Evolutionary conservation across 169 alveolate species (phyloP), one percentile per base, ranked within the genome.

Genomic region (Eimeria acervulina): DNA sequence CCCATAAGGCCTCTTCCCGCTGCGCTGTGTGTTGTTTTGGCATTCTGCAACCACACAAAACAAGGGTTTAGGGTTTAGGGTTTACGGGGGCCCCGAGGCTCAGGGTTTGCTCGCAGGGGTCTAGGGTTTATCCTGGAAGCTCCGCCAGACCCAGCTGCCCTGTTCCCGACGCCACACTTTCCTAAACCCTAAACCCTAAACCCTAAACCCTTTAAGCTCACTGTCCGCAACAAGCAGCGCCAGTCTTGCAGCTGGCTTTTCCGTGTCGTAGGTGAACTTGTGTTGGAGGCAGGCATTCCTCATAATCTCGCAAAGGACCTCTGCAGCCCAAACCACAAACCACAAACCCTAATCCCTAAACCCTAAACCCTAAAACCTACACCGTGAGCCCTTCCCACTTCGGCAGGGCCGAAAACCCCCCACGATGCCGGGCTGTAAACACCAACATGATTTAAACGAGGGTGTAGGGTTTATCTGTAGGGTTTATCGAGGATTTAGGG

Each of bases 1-100:
- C 55, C 99, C 99, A 97, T 98, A 99, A 12, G 99, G 99, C 93
- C 99, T 97, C 97, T 99, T 99, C n/a, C 99, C 98, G 89, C 98
- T 97, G 78, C 98, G 97, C 85, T 98, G 99, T 36, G 99, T 99
- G 97, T 99, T 99, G 87, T 97, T 97, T 93, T 99, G 99, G 38
- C 99, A 98, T 95, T 99, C 99, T 98, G 97, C 68, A 76, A 61
- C 26, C 38, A 95, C 28, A 84, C 17, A 47, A 28, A 47, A 52
- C 31, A 19, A 17, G 91, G 74, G 91, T 47, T 83, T 83, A 47
- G 61, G 66, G 63, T 74, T 42, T 78, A 78, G 66, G 91, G 72
- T 28, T 80, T 51, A 15, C 17, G 88, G 21, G 85, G 88, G 88
- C n/a, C 13, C 33, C 23, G 15, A 33, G 90, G 89, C 13, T 78